Base-by-base conservation (phyloP, 176 grass and related monocot species). In the Zea luxurians region DNA sequence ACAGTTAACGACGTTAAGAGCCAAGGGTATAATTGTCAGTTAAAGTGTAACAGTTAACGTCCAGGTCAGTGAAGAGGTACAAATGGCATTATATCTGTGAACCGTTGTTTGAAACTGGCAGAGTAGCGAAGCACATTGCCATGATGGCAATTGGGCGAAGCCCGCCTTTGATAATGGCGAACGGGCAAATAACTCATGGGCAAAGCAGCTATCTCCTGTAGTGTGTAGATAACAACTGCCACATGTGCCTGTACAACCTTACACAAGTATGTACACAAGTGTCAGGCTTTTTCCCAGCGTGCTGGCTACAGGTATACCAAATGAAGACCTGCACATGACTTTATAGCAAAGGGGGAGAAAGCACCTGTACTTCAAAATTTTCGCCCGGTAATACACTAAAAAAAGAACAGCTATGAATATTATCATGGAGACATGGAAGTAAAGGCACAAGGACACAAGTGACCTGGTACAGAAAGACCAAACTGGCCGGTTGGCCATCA, bases 281-380 rank as follows among this genome's bases (percentile, higher is more conserved):
- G 42, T 36, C 43, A 78, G 9, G 15, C n/a, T 78, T 78, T 66
- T 66, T 66, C 4, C 17, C 47, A 66, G 53, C 48, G 77, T 43
- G 66, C 13, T 78, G 66, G 67, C 66, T 82, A 73, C 42, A 82
- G 15, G 16, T 87, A 71, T 83, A 52, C 85, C 60, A 73, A 71
- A 78, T 61, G 72, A 78, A 78, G 60, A 18, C 38, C 34, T 50
- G 9, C 13, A 21, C 59, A 17, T 61, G 5, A 68, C n/a, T 59
- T 58, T 55, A 66, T 7, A 27, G 27, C 27, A 27, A 27, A 27
- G 27, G 27, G 27, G 27, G 27, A 27, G 27, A 27, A 27, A 27
- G 27, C 27, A 27, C 27, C 27, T 27, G 27, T 27, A 27, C 27
- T 27, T 27, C 27, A 27, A 27, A 27, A 27, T 27, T 27, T 27